Conservation (phyloP, 2,329 filamentous ascomycete species). For the Aspergillus vadensis region DNA sequence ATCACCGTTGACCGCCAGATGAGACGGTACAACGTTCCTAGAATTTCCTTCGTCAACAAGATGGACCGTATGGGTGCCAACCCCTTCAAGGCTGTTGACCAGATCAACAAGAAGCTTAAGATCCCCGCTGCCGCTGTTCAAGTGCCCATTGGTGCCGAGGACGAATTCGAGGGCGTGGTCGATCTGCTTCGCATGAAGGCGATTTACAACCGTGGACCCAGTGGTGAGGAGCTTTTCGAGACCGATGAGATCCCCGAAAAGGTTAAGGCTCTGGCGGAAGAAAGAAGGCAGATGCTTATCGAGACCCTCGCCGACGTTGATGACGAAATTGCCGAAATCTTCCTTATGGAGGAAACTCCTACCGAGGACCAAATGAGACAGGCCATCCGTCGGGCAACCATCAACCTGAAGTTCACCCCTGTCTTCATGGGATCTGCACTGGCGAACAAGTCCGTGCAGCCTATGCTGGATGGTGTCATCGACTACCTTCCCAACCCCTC, state of each 20-base stretch:
- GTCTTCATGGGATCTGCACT: constrained; percentile 96
- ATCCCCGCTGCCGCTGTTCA: constrained; percentile 91
- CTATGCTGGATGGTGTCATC: constrained; percentile 94
- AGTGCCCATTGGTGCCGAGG: constrained; percentile 89
- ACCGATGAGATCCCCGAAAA: constrained; percentile 82
- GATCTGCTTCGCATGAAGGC: constrained; percentile 91
- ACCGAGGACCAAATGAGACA: constrained; percentile 82
- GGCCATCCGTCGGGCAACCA: constrained; percentile 89
- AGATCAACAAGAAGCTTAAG: constrained; percentile 95
- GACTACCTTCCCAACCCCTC: constrained; percentile 93
- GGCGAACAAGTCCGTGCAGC: constrained; percentile 91
- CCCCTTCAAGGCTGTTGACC: constrained; percentile 94
- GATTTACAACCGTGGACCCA: constrained; percentile 84
- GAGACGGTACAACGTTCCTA: constrained; percentile 94
- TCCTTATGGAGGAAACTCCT: constrained; percentile 82
- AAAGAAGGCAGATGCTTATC: constrained; percentile 83
- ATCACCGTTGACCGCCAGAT: constrained; percentile 98
- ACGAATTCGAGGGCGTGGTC: constrained; percentile 88
- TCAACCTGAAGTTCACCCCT: constrained; percentile 83
- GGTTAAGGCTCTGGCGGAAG: constrained; percentile 71
- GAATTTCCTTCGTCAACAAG: constrained; percentile 97
- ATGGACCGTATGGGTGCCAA: constrained; percentile 99
- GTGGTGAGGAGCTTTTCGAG: constrained; percentile 74
- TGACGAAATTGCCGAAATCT: constrained; percentile 94
- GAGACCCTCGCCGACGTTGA: constrained; percentile 97